A percentile compares a stretch with the other conserved stretches of the same genome.
Conservation (phyloP, 2,329 filamentous ascomycete species). For the Rutstroemia sp. region DNA sequence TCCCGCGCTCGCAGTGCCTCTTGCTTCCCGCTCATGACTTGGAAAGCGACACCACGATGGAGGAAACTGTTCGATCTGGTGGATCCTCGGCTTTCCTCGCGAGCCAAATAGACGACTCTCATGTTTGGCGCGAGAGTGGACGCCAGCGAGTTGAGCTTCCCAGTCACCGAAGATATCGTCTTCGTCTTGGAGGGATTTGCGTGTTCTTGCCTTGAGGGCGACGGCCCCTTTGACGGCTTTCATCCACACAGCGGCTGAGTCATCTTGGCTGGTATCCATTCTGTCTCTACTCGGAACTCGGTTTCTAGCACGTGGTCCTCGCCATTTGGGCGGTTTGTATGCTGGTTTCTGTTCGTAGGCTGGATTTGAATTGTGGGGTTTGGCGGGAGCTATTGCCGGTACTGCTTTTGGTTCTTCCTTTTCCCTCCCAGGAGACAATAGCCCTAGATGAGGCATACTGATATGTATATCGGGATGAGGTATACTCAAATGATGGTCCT, state of each 20-base stretch:
- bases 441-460: neutral
- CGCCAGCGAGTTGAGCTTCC: conserved; percentile 1
- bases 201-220: neutral
- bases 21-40: conserved; percentile 22
- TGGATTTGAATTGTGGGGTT: neutral
- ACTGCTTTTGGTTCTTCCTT: neutral
- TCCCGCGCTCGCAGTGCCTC: conserved; percentile 16
- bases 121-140: conserved; percentile 6
- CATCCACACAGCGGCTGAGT: conserved; percentile 7
- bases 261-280: conserved; percentile 8
- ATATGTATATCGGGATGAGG: neutral
- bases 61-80: conserved; percentile 16
- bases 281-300: neutral
- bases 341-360: neutral
- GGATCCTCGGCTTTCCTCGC: conserved; percentile 19
- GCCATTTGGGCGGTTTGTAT: conserved; percentile 1
- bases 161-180: conserved; percentile 4
- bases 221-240: conserved; percentile 3
- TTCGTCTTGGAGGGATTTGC: conserved; percentile 1
- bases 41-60: conserved; percentile 24
- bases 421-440: neutral
- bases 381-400: neutral
- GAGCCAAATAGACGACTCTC: conserved; percentile 19
- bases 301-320: conserved; percentile 5
- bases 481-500: too few species aligned